phyloP scores from a whole-genome alignment of 2,329 filamentous ascomycete genomes.

The Xylariales sp. region DNA sequence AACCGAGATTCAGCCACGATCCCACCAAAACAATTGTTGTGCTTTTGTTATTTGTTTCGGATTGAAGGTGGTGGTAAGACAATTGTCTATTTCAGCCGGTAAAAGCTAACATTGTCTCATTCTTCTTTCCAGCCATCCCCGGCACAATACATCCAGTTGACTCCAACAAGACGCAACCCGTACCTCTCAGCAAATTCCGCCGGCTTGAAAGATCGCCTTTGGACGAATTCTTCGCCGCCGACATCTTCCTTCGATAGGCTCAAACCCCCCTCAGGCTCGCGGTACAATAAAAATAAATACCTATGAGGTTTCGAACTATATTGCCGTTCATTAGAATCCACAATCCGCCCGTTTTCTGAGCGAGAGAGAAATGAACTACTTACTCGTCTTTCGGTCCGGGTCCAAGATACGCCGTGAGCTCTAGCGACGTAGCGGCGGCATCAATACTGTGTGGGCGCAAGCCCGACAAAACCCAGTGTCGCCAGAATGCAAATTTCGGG shows the following conservation, averaged over 20 bases:
- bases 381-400: conserved; percentile 61
- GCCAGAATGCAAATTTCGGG: conserved; percentile 66
- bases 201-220: conserved; percentile 57
- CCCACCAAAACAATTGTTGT: not conserved
- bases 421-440: conserved; percentile 30
- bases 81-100: not conserved
- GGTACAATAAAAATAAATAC: conserved; percentile 59
- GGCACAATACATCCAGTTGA: conserved; percentile 61
- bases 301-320: conserved; percentile 60
- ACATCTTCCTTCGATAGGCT: conserved; percentile 55
- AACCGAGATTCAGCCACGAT: no score
- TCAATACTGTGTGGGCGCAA: conserved; percentile 49
- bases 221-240: conserved; percentile 59
- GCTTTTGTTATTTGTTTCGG: conserved; percentile 1
- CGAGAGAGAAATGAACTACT: conserved; percentile 35
- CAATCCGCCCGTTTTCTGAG: not conserved
- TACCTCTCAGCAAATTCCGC: conserved; percentile 54
- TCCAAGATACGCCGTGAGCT: conserved; percentile 57
- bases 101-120: conserved; percentile 21
- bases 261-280: conserved; percentile 52
- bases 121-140: conserved; percentile 57
- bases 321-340: conserved; percentile 38
- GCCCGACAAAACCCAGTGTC: conserved; percentile 63
- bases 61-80: not conserved
- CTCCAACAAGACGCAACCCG: conserved; percentile 53